Evolutionary conservation across 179 eudicot genomes (phyloP).

Genomic region (Actinidia chinensis): DNA sequence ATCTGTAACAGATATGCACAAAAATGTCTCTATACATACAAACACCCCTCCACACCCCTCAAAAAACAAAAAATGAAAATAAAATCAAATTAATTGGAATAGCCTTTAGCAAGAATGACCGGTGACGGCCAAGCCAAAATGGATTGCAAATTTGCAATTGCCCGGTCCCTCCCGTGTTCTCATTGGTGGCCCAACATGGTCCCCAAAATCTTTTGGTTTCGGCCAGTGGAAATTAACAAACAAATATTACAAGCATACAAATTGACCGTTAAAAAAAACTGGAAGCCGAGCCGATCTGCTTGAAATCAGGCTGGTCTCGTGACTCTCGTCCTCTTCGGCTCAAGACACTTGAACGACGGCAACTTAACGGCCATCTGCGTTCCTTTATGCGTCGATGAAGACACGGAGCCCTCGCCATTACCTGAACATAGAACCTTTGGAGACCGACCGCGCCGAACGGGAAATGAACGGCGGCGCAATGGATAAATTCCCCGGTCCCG

Average conservation of each 20-base stretch:
- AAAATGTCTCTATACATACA: too few species aligned
- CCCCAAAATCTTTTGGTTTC: neutral
- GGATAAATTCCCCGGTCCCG: conserved; percentile 65
- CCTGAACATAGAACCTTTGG: conserved; percentile 36
- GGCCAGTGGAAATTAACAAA: neutral
- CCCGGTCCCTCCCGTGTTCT: neutral
- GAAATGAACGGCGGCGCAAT: conserved; percentile 58
- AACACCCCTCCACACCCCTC: too few species aligned
- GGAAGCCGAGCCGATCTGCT: neutral
- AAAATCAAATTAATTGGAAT: too few species aligned
- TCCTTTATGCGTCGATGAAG: conserved; percentile 8
- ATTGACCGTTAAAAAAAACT: neutral
- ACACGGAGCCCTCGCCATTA: conserved; percentile 41
- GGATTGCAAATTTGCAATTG: neutral
- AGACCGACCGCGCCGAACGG: conserved; percentile 41
- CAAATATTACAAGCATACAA: neutral
- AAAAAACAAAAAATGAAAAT: too few species aligned
- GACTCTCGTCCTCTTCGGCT: conserved; percentile 38
- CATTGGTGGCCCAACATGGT: neutral
- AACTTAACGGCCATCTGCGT: conserved; percentile 13
- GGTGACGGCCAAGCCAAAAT: neutral
- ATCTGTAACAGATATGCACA: too few species aligned
- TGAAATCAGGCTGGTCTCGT: too few species aligned
- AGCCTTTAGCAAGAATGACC: too few species aligned
- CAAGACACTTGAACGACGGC: conserved; percentile 34